Evolutionary conservation across 495 filamentous ascomycete species (phyloP).

Genomic region (Aspergillus mulundensis): DNA sequence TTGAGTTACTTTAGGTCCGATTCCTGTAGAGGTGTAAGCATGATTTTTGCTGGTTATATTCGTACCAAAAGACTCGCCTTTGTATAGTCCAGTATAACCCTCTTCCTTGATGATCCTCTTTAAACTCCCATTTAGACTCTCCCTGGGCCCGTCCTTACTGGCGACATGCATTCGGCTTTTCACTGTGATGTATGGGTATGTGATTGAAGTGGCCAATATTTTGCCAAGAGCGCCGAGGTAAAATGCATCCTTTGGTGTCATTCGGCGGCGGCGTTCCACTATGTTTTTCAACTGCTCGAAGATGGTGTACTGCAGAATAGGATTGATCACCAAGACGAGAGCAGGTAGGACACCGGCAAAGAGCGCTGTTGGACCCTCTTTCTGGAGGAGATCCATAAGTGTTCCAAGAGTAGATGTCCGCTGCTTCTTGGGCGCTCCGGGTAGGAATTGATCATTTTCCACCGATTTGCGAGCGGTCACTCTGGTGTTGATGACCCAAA

Average conservation of each 20-base stretch:
- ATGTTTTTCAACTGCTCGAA: slow-evolving; percentile 93
- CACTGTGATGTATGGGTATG: slow-evolving; percentile 97
- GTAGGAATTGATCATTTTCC: slow-evolving; percentile 49
- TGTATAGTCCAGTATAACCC: slow-evolving; percentile 85
- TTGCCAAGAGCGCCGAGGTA: slow-evolving; percentile 91
- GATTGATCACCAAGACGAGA: slow-evolving; percentile 91
- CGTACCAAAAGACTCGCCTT: slow-evolving; percentile 52
- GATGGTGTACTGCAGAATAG: slow-evolving; percentile 96
- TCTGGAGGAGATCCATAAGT: slow-evolving; percentile 65
- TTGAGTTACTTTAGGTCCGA: slow-evolving; percentile 92
- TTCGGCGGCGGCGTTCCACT: slow-evolving; percentile 59
- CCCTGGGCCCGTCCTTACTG: slow-evolving; percentile 57
- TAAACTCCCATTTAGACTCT: slow-evolving; percentile 70
- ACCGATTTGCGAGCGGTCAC: slow-evolving; percentile 83
- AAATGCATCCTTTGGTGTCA: slow-evolving; percentile 85
- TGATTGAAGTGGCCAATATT: slow-evolving; percentile 85
- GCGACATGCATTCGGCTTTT: slow-evolving; percentile 97
- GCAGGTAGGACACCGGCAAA: slow-evolving; percentile 93
- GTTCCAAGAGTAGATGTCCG: slow-evolving; percentile 73
- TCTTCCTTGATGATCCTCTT: slow-evolving; percentile 79
- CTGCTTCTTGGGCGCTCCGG: slow-evolving; percentile 44
- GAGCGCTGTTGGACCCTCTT: slow-evolving; percentile 77
- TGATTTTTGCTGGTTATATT: background rate
- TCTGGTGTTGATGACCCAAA: slow-evolving; percentile 97
- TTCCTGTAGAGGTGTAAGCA: slow-evolving; percentile 50